phyloP scores from a whole-genome alignment of 2,329 filamentous ascomycete genomes.

The Trichoderma sp. region DNA sequence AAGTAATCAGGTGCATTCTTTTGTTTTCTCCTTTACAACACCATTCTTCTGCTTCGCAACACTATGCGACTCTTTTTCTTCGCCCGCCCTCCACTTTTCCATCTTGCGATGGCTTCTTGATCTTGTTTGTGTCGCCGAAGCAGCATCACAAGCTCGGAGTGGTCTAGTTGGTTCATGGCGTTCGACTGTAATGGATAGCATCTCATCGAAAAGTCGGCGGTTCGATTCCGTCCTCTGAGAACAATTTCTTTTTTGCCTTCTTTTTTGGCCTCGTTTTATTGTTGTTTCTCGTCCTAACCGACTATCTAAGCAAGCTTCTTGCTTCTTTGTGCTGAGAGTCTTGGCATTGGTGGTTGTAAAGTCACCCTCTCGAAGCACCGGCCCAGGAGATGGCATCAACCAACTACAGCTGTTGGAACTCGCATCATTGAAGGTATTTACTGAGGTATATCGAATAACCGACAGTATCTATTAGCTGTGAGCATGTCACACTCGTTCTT shows the following conservation, averaged over 20 bases:
- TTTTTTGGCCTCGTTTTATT: not conserved
- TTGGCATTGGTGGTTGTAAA: not conserved
- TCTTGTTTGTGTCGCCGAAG: not conserved
- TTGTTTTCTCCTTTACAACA: not conserved
- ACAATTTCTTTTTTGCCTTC: constrained; percentile 15
- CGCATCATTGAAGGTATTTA: not conserved
- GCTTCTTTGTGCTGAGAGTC: not conserved
- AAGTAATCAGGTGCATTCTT: constrained; percentile 2
- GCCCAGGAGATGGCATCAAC: not conserved
- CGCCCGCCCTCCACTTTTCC: not conserved
- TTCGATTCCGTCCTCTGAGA: constrained; percentile 34
- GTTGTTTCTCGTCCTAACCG: not conserved
- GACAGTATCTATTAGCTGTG: not conserved
- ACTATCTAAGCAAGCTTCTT: not conserved
- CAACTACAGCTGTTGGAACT: not conserved
- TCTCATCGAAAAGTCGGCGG: constrained; percentile 33
- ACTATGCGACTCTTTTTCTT: not conserved
- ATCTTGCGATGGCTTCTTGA: not conserved
- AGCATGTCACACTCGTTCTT: not conserved
- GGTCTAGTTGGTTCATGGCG: constrained; percentile 36
- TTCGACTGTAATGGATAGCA: constrained; percentile 31
- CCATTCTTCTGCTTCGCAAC: not conserved
- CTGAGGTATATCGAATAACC: not conserved
- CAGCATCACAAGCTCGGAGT: constrained; percentile 26
- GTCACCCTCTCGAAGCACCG: not conserved